Base-by-base conservation (phyloP, 345 rosid species). In the Eutrema yunnanense region DNA sequence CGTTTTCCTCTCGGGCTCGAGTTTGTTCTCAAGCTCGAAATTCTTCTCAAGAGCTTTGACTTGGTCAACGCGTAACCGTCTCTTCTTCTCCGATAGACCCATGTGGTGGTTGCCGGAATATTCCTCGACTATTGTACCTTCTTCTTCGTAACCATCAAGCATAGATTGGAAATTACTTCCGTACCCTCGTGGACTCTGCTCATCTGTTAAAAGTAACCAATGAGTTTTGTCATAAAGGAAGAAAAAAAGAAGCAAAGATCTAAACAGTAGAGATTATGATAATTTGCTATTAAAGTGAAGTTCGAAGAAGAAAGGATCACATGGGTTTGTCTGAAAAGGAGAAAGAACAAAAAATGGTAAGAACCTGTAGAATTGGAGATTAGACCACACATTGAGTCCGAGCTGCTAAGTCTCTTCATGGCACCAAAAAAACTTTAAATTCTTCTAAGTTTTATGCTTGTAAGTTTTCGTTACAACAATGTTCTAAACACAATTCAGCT, bases 361-460 rank as follows among this genome's bases (percentile, higher is more conserved):
- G 19, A 44, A 88, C 98, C 94, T 90, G 93, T 76, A 26, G 82
- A 65, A 73, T 90, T 81, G 69, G 96, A 85, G 77, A 87, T 86
- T 75, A 90, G 81, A 80, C 86, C 96, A 69, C 96, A 92, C 84
- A 87, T 44, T 58, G 97, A 91, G 81, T 89, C 98, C 71, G 97
- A 86, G 79, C 92, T 91, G 70, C 80, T 84, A 70, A 82, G 92
- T 79, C 97, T 86, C 87, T 94, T 94, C 98, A 91, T 93, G 80
- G 36, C 73, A 36, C 43, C 43, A 6, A 6, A 4, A 4, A 5
- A 29, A 16, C 11, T 36, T 7, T 26, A n/a, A 42, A 19, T 14
- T 5, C 9, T 29, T 60, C 5, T 38, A 1, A n/a, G 2, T 26
- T 3, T 9, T 16, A 3, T 14, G 8, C 10, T 47, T 44, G 10